Conservation (phyloP, 176 grass and related monocot genomes). For the Thinopyrum elongatum region DNA sequence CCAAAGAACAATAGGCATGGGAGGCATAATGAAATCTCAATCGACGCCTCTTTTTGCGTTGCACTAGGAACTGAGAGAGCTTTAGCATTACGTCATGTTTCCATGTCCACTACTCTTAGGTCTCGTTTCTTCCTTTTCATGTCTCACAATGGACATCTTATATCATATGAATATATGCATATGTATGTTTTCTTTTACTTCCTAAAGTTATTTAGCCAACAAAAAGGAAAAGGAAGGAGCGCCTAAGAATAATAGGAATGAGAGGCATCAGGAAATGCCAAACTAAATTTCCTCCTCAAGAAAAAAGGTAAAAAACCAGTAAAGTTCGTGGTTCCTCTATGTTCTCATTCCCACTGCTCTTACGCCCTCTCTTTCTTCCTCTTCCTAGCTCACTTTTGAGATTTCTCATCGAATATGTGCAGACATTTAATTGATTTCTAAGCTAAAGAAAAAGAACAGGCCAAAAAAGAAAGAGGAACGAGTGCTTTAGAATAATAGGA, state of each 20-base stretch:
- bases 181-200: not conserved
- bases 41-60: too few species aligned
- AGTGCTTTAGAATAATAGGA: not conserved
- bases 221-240: conserved; percentile 19
- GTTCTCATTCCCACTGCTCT: not conserved
- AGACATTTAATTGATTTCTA: too few species aligned
- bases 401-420: not conserved
- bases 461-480: not conserved
- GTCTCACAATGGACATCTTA: not conserved
- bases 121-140: conserved; percentile 23
- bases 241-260: not conserved
- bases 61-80: not conserved
- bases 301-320: not conserved
- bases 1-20: too few species aligned
- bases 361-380: conserved; percentile 29
- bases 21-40: too few species aligned
- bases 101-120: conserved; percentile 19
- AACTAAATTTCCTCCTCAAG: not conserved
- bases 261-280: conserved; percentile 28
- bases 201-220: not conserved
- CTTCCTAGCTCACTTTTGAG: conserved; percentile 4
- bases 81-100: conserved; percentile 18
- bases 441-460: not conserved
- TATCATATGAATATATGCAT: not conserved
- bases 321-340: not conserved